These are phyloP conservation scores for Penicillium salamii DNA, from an alignment of 495 filamentous ascomycete species.

Conservation along the genomic window DNA sequence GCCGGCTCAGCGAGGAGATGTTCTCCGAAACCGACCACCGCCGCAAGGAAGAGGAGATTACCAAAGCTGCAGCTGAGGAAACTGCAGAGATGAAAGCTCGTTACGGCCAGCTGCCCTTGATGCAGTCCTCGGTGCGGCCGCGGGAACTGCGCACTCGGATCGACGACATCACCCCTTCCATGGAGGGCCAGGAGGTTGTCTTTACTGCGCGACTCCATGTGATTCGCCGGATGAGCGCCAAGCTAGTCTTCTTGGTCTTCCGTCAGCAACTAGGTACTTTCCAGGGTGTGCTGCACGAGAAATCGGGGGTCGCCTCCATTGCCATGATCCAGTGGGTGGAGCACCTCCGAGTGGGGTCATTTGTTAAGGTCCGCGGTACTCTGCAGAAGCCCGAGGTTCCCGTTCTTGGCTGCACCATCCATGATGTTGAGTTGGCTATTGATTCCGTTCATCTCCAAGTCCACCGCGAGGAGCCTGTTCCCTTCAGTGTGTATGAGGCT, in stretches of 20 bases:
- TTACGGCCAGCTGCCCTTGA: constrained; percentile 57
- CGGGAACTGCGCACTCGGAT: constrained; percentile 46
- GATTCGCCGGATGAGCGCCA: constrained; percentile 77
- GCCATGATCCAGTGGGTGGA: constrained; percentile 68
- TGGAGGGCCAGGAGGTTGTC: constrained; percentile 65
- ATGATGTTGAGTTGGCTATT: constrained; percentile 52
- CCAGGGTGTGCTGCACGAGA: constrained; percentile 67
- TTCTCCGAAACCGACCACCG: constrained; percentile 47
- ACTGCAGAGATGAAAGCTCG: constrained; percentile 54
- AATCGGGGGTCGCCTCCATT: constrained; percentile 48
- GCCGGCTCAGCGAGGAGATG: constrained; percentile 50
- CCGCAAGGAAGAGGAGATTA: constrained; percentile 43
- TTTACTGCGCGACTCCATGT: constrained; percentile 86
- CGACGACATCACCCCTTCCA: constrained; percentile 48
- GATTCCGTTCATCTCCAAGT: constrained; percentile 51
- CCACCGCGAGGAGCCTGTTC: constrained; percentile 53
- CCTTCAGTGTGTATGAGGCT: constrained; percentile 63
- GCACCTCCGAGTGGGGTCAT: constrained; percentile 64
- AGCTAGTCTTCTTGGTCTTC: constrained; percentile 86
- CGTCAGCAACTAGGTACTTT: constrained; percentile 75
- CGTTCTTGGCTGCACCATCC: constrained; percentile 54
- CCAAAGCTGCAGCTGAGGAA: constrained; percentile 32
- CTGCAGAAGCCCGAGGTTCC: constrained; percentile 59
- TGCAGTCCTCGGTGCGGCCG: constrained; percentile 43
- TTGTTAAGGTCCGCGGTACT: constrained; percentile 62